Conservation (phyloP, 306 rosid genomes). For the Hylodesmum podocarpum region DNA sequence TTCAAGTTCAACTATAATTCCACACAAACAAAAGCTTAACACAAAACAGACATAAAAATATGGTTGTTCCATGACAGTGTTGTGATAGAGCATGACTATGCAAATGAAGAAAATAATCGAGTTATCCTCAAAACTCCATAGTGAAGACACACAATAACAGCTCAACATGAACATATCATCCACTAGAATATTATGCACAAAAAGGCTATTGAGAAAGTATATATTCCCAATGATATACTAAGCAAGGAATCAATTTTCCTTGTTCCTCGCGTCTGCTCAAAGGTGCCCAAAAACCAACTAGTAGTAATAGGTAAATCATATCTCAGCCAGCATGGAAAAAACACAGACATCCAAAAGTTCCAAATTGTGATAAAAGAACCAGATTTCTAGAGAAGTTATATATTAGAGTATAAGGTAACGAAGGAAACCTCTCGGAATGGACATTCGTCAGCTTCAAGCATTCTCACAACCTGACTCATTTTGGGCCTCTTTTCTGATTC, state of each 20-base stretch:
- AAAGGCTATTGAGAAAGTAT: not conserved
- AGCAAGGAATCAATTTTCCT: not conserved
- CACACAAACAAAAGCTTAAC: not conserved
- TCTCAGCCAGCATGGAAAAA: not conserved
- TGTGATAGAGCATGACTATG: not conserved
- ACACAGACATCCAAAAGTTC: not conserved
- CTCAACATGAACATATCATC: not conserved
- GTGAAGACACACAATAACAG: not conserved
- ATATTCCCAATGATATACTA: not conserved
- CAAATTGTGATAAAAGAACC: not conserved
- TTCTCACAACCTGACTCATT: conserved; percentile 92
- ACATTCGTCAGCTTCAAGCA: conserved; percentile 93
- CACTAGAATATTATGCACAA: not conserved
- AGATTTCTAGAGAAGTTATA: not conserved
- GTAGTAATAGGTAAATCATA: not conserved
- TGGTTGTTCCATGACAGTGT: not conserved
- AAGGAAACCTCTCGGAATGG: conserved; percentile 78
- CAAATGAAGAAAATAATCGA: not conserved
- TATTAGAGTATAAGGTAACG: conserved; percentile 5
- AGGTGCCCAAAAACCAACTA: not conserved
- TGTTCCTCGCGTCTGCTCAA: not conserved
- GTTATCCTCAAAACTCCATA: not conserved
- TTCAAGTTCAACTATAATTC: not conserved
- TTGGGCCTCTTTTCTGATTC: conserved; percentile 88
- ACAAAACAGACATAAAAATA: not conserved